Evolutionary conservation across 805 yeast genomes (phyloP), one percentile per base, ranked within the genome.

Genomic region (Torulaspora indica): DNA sequence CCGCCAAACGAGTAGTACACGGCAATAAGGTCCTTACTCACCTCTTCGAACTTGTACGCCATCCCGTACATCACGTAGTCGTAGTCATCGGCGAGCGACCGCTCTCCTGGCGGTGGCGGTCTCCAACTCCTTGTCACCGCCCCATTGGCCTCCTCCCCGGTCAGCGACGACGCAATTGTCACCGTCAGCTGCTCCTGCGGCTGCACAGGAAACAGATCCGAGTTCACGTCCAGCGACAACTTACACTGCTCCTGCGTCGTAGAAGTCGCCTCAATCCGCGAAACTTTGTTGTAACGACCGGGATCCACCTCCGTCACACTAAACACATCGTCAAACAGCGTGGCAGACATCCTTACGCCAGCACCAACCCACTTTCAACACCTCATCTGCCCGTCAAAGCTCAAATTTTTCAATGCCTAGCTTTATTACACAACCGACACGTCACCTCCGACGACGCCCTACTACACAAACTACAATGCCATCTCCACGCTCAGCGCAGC

Each of bases 31-130:
- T 81, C 86, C 46, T 69, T 64, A 33, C 56, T 58, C 50, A 82
- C 78, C 69, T 93, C 98, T 65, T 91, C 96, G 62, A 93, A 93
- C 66, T 91, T 90, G 74, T 93, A 93, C 36, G 93, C 95, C 5
- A 96, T 89, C 43, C 98, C 98, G 64, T 90, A 81, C 98, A 93
- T 91, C 53, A 93, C 98, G 59, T 93, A 93, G 66, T 91, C 98
- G 71, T 89, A 91, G 62, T 93, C 98, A 64, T 91, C 97, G 54
- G 96, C 96, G 58, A 91, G 74, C 5, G 95, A 78, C 60, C 83
- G 78, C 55, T 89, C 96, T 47, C 82, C 85, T 9, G 85, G 76
- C 66, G 77, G 85, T 35, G 96, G 95, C 14, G 74, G 72, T 60
- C 73, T 70, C 74, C 74, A 70, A 17, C 71, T 67, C 18, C 49